Base-by-base conservation (phyloP, 192 early-diverging fungal genomes). In the Spizellomyces sp. region DNA sequence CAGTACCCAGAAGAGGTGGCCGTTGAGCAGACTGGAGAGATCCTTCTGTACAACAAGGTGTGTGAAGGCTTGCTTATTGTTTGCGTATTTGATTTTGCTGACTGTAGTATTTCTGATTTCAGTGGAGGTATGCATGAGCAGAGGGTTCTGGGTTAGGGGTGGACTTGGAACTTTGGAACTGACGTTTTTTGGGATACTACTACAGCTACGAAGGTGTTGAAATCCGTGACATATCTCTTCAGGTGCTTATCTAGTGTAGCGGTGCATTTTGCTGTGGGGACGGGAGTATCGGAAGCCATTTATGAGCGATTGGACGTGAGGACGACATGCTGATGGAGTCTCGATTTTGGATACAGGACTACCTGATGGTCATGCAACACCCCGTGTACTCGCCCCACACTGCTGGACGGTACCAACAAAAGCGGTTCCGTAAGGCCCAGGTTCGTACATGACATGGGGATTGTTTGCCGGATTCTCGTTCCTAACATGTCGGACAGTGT, bases 321-420 rank as follows among this genome's bases (percentile, higher is more conserved):
- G 27, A 36, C 27, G 27, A 36, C 0, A 36, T 36, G 27, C 27
- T 36, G 27, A 36, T 36, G 27, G 27, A 36, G 27, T 36, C 27
- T 36, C 3, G 27, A 14, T 19, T 41, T 65, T 0, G 4, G 45
- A 10, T 17, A 65, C 60, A 80, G 79, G 96, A 98, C 83, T 98
- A 98, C 89, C 84, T 98, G 75, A 91, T 92, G 83, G 86, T 98
- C 84, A 88, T 55, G 56, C 67, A 88, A 71, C 90, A 90, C 82
- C 92, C 90, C 61, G 91, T 96, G 74, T 99, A 98, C 87, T 86
- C 95, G 75, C 94, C 96, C 73, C 96, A 99, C 91, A 96, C 96
- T 68, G 96, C 96, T 69, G 96, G 96, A 73, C 95, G 96, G 80
- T 99, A 95, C 86, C 95, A 96, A 76, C 81, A 89, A 70, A 95